Conservation (phyloP, 768 basidiomycete species). For the Pleurotus salmoneostramineus region DNA sequence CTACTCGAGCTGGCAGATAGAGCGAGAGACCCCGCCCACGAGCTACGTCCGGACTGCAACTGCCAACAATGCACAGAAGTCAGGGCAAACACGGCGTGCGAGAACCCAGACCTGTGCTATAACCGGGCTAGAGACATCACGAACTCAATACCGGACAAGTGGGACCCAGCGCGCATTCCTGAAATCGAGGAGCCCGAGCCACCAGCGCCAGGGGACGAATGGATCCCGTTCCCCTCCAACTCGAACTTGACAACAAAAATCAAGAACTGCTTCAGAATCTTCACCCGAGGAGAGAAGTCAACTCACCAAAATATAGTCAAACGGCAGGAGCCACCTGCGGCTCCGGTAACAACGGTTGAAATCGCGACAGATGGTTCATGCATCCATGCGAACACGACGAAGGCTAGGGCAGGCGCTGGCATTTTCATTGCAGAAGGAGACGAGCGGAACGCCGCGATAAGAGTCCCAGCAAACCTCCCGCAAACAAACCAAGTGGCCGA, state of each 20-base stretch:
- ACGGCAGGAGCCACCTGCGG: neutral
- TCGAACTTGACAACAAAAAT: no score
- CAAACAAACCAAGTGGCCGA: constrained; percentile 10
- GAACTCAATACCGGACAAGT: neutral
- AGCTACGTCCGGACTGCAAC: neutral
- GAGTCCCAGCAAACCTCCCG: neutral
- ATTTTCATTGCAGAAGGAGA: neutral
- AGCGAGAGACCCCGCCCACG: neutral
- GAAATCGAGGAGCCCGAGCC: no score
- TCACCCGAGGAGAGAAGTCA: no score
- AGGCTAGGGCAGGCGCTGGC: neutral
- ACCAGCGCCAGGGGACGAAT: neutral
- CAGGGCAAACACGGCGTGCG: neutral
- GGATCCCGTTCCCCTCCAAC: neutral
- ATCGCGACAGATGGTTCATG: neutral
- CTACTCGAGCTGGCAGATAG: neutral
- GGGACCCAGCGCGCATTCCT: constrained; percentile 8
- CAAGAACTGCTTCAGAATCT: neutral
- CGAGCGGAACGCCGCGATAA: constrained; percentile 10
- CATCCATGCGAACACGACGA: neutral
- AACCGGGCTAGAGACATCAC: neutral
- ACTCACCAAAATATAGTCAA: neutral
- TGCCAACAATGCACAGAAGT: neutral
- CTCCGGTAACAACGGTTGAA: neutral
- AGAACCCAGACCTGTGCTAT: neutral